Evolutionary conservation across 2,329 filamentous ascomycete genomes (phyloP), one percentile per base, ranked within the genome.

Genomic region (Cercospora nicotianae): DNA sequence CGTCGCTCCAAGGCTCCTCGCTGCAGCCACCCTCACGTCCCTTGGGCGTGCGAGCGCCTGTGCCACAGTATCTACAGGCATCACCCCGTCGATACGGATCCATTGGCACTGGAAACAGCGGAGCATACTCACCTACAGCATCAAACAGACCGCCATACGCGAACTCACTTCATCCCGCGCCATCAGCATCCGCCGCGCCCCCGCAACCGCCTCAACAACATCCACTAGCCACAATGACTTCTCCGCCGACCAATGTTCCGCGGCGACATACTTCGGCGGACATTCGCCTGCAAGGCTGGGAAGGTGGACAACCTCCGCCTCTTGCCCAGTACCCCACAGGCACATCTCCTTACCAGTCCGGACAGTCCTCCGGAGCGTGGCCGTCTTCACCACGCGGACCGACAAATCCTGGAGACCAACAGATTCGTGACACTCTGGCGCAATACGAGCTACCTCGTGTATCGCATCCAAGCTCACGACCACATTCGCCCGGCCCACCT

Each of bases 181-280:
- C 80, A 16, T 87, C 89, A 33, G 91, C 92, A 76, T 89, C 55
- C 18, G 28, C 28, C 30, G 55, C 89, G 36, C 83, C 90, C 20
- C 70, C 72, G 45, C 72, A 68, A 20, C 69, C 87, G 33, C 85
- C 89, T 73, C 84, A 86, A 28, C 86, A 89, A 39, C 87, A 88
- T 76, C 87, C 87, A 18, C 80, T 87, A 39, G 83, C 86, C n/a
- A 83, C 82, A 64, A 83, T 83, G 66, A 80, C 83, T 20, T 87
- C 87, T 42, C 85, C 87, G 26, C 85, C 86, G 1, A 86, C 88
- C 66, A 93, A 89, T 74, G 84, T 97, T 58, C 87, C 89, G 55
- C 89, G 94, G 70, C 88, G 94, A 69, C 95, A 99, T 80, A 99
- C 95, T 1, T 94, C 94, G 45, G 95, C 95, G 67, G 95, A 99